phyloP scores from a whole-genome alignment of 73 alveolate species.

The Blepharisma stoltei region DNA sequence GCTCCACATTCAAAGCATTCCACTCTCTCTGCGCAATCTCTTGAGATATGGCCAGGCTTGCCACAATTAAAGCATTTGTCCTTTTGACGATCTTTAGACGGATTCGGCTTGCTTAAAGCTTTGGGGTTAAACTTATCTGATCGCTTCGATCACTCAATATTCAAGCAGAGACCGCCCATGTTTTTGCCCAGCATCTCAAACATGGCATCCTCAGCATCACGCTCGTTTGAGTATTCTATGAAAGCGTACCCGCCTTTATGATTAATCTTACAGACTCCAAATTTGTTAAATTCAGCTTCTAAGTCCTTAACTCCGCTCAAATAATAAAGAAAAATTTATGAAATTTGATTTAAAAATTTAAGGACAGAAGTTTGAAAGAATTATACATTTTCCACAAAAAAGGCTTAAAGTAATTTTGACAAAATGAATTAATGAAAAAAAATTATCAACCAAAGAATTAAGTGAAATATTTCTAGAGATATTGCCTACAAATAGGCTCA shows the following conservation, averaged over 20 bases:
- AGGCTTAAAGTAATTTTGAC: too few species aligned
- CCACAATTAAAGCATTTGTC: slow-evolving; percentile 50
- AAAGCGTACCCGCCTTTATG: slow-evolving; percentile 59
- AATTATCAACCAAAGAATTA: too few species aligned
- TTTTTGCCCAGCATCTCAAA: slow-evolving; percentile 50
- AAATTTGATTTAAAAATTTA: too few species aligned
- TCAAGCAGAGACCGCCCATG: slow-evolving; percentile 54
- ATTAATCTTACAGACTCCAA: slow-evolving; percentile 45
- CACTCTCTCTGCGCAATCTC: slow-evolving; percentile 47
- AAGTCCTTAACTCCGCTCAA: too few species aligned
- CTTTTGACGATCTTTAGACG: slow-evolving; percentile 14
- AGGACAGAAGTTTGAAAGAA: too few species aligned
- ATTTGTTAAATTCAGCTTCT: slow-evolving; percentile 48
- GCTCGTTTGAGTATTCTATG: slow-evolving; percentile 52
- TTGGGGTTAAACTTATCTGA: slow-evolving; percentile 41
- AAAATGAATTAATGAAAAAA: too few species aligned
- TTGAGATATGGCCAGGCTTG: slow-evolving; percentile 48
- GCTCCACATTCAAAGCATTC: slow-evolving; percentile 33
- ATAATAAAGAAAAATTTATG: too few species aligned
- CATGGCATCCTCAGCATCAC: slow-evolving; percentile 58
- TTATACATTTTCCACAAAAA: too few species aligned
- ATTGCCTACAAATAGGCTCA: slow-evolving; percentile 56
- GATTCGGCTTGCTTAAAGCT: slow-evolving; percentile 24
- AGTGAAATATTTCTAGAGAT: slow-evolving; percentile 45
- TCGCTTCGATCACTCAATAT: slow-evolving; percentile 54